These are phyloP conservation scores for Exophiala sp. DNA, from an alignment of 2,329 filamentous ascomycete genomes.

Conservation along the genomic window DNA sequence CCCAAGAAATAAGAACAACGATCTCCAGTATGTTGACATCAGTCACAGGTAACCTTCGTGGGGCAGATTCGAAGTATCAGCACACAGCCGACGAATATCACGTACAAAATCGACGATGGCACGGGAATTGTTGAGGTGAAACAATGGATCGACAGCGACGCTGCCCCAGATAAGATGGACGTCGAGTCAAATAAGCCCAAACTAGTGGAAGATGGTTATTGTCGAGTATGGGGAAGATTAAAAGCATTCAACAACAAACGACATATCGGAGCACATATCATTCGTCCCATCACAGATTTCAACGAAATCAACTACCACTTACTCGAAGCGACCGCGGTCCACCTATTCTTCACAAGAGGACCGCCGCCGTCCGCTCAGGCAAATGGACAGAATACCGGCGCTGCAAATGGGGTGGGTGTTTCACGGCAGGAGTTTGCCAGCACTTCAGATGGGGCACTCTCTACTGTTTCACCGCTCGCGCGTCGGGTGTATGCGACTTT, in stretches of 20 bases:
- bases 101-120: constrained; percentile 90
- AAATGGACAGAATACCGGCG: constrained; percentile 34
- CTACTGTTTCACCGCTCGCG: constrained; percentile 51
- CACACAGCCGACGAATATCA: constrained; percentile 83
- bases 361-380: constrained; percentile 45
- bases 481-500: constrained; percentile 68
- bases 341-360: constrained; percentile 74
- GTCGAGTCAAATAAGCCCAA: constrained; percentile 43
- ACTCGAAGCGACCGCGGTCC: constrained; percentile 81
- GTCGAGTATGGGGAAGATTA: constrained; percentile 77
- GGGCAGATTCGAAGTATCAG: constrained; percentile 85
- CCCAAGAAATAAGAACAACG: neutral
- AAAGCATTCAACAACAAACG: constrained; percentile 79
- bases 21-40: neutral
- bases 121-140: constrained; percentile 89
- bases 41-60: constrained; percentile 67
- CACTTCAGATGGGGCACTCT: constrained; percentile 35
- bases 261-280: constrained; percentile 71
- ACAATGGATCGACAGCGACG: constrained; percentile 66
- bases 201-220: constrained; percentile 69
- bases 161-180: constrained; percentile 42
- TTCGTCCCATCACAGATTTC: constrained; percentile 73
- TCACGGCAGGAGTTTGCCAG: constrained; percentile 30
- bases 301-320: constrained; percentile 93
- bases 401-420: constrained; percentile 35